Evolutionary conservation across 495 filamentous ascomycete genomes (phyloP), one percentile per base, ranked within the genome.

Genomic region (Apiosordaria backusii): DNA sequence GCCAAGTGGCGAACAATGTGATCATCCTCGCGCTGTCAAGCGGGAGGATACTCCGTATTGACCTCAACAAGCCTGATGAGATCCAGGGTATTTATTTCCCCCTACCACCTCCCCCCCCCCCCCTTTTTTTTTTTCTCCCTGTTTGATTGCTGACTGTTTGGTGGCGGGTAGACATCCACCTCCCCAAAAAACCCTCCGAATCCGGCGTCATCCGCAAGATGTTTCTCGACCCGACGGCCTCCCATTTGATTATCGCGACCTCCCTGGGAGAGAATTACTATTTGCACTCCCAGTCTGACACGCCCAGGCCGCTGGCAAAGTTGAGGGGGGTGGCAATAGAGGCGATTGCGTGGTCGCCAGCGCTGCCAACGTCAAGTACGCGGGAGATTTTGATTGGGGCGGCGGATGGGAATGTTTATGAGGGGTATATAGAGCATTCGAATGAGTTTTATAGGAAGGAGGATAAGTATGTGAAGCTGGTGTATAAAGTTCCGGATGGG

Each of bases 1-100:
- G 93, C 54, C 93, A 97, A 78, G 93, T 97, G 26, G 93, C 94
- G 63, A 97, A 99, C 79, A 97, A 99, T 84, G 92, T 97, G 60
- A 84, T 99, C 62, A 86, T 98, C 16, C 79, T 99, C 59, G 95
- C 95, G 26, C 81, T 98, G 52, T 92, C 91, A 0, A 96, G 90
- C 54, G 90, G 91, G 29, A 88, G 93, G 57, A 92, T 99, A 71
- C 82, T 98, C 57, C 86, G 95, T 60, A 98, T 99, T 73, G 95
- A 99, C 75, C 82, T 99, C 19, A 93, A 97, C 77, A 89, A 87
- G 72, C 91, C 96, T 35, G 91, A 91, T 70, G 94, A 98, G 77
- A 96, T 99, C 63, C 96, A 99, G 78, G 93, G 93, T 97, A 67
- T 10, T 66, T 26, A 72, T 65, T 77, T 69, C 61, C 15, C 57